Conservation (phyloP, 2,329 filamentous ascomycete genomes). For the Ophiostoma pallidulum region DNA sequence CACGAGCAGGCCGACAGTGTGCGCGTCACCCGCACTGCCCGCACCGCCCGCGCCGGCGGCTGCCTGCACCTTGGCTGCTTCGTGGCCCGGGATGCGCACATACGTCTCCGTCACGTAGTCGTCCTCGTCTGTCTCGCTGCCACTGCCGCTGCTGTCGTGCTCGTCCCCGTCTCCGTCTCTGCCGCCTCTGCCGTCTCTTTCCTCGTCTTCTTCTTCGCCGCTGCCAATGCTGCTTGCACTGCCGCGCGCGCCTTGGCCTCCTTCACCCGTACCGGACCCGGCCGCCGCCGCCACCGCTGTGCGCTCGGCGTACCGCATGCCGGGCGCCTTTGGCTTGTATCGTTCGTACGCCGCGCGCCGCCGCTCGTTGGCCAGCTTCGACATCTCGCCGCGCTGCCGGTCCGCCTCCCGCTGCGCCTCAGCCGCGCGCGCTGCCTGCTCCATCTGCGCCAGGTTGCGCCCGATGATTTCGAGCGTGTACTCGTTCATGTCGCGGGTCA, state of each 20-base stretch:
- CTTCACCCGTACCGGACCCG: too few relatives aligned
- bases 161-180: slow-evolving; percentile 23
- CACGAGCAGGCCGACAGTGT: slow-evolving; percentile 47
- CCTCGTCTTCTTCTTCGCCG: slow-evolving; percentile 16
- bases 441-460: slow-evolving; percentile 39
- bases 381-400: slow-evolving; percentile 5
- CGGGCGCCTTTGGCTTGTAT: slow-evolving; percentile 14
- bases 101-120: slow-evolving; percentile 59
- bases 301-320: slow-evolving; percentile 15
- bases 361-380: slow-evolving; percentile 8
- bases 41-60: too few relatives aligned
- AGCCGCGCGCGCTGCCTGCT: slow-evolving; percentile 21
- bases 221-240: too few relatives aligned
- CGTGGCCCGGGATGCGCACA: slow-evolving; percentile 44
- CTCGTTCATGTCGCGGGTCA: slow-evolving; percentile 46
- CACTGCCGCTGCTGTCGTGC: slow-evolving; percentile 31
- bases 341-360: slow-evolving; percentile 13
- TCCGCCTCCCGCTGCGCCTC: not conserved
- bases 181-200: slow-evolving; percentile 26
- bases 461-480: slow-evolving; percentile 52
- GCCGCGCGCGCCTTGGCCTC: too few relatives aligned
- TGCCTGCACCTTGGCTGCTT: slow-evolving; percentile 30
- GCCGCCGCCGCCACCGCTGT: too few relatives aligned
- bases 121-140: slow-evolving; percentile 37
- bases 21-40: slow-evolving; percentile 29